A percentile compares a stretch with the other conserved stretches of the same genome.
Conservation (phyloP, 1,139 yeast species). For the Yamadazyma mexicana region DNA sequence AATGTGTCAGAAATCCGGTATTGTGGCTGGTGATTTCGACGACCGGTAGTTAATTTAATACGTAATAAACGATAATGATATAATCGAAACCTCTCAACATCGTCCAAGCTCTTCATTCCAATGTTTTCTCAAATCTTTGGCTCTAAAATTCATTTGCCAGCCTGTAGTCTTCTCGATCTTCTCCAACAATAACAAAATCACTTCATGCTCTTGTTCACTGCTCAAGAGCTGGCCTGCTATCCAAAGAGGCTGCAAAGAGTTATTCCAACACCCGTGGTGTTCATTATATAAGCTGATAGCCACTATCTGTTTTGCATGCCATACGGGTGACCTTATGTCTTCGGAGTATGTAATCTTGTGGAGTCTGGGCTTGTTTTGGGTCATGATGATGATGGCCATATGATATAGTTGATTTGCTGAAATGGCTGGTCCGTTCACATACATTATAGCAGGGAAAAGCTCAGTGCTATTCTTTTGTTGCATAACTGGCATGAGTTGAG, state of each 20-base stretch:
- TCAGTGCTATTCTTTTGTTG: conserved; percentile 19
- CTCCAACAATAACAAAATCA: conserved; percentile 26
- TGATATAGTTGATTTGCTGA: conserved; percentile 41
- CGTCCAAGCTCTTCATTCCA: conserved; percentile 21
- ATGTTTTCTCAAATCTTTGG: conserved; percentile 30
- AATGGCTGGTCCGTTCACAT: conserved; percentile 36
- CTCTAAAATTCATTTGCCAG: conserved; percentile 39
- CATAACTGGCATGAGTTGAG: conserved; percentile 27
- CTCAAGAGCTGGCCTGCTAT: conserved; percentile 40
- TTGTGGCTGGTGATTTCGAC: conserved; percentile 12
- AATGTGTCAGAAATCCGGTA: conserved; percentile 37
- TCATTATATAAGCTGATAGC: conserved; percentile 37
- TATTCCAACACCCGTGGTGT: conserved; percentile 36
- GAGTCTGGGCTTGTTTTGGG: conserved; percentile 38
- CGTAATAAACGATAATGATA: too few relatives aligned
- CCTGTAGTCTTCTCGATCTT: conserved; percentile 36
- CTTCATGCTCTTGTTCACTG: conserved; percentile 35
- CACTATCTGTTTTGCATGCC: conserved; percentile 43
- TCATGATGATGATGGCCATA: conserved; percentile 36
- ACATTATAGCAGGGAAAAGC: conserved; percentile 36
- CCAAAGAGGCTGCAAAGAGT: conserved; percentile 40
- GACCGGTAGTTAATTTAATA: neutral
- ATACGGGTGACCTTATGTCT: conserved; percentile 25
- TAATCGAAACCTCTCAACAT: neutral
- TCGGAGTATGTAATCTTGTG: conserved; percentile 18